Base-by-base conservation (phyloP, 1,284 basidiomycete genomes). In the Cryptococcus maquisensis region DNA sequence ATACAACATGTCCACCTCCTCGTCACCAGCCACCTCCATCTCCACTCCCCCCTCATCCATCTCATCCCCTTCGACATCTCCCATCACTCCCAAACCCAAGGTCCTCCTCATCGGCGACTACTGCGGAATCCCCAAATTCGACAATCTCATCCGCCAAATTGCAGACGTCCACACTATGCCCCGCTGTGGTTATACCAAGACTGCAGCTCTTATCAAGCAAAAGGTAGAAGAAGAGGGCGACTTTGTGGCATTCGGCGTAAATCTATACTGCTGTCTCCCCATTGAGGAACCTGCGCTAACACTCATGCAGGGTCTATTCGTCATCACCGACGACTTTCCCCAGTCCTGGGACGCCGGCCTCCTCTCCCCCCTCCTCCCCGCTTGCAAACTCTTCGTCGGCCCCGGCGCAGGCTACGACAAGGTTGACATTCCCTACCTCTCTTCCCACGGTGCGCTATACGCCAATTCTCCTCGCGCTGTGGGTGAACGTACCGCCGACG, bases 401-500 rank as follows among this genome's bases (percentile, higher is more conserved):
- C 63, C 63, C 32, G 65, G 63, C 12, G 65, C 61, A 8, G 65
- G 65, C 3, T 67, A 67, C 49, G 65, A 67, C 44, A 64, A 63
- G 41, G 61, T 64, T 16, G 65, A 67, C 48, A 48, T 67, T 7
- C 55, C 61, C 5, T 67, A 54, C 52, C 37, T 67, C 23, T 60
- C 60, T 37, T 46, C 47, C 37, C 57, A 56, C 23, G 66, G 65
- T 1, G 62, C 60, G 5, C 57, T 63, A 49, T 72, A 69, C 45
- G 65, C 65, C 51, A 72, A 72, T 47, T 61, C 66, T 1, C 70
- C 70, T 9, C 49, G 52, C 8, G 56, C 56, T 2, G 67, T 72
- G 15, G 66, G 68, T 0, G 49, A 54, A 20, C 52, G 66, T 1
- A 72, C 70, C 12, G 70, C 70, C 2, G 68, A 72, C 45, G 63